These are phyloP conservation scores for Dryas octopetala DNA, from an alignment of 306 rosid genomes.

Conservation along the genomic window DNA sequence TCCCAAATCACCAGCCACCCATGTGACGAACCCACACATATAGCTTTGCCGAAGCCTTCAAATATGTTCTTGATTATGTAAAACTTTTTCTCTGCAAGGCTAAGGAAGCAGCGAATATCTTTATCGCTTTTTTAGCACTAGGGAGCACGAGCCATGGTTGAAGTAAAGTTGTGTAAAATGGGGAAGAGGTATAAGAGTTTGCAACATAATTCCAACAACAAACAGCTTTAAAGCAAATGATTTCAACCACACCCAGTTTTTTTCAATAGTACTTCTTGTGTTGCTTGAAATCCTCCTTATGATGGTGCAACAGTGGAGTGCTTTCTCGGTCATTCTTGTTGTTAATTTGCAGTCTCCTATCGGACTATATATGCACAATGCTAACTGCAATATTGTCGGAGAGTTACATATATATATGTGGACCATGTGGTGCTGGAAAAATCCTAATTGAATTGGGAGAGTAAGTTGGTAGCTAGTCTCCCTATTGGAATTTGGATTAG, in stretches of 20 bases:
- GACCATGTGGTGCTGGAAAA: too few relatives aligned
- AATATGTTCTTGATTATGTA: background rate
- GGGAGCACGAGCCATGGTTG: slow-evolving; percentile 21
- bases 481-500: too few relatives aligned
- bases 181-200: background rate
- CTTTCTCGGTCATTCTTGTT: too few relatives aligned
- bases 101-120: too few relatives aligned
- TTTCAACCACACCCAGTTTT: background rate
- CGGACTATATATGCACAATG: too few relatives aligned
- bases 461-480: too few relatives aligned
- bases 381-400: too few relatives aligned
- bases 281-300: too few relatives aligned
- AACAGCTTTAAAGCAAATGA: background rate
- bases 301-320: too few relatives aligned
- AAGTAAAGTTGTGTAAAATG: background rate
- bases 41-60: background rate
- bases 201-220: background rate
- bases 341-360: too few relatives aligned
- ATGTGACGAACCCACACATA: slow-evolving; percentile 8
- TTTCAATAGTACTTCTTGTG: background rate
- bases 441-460: too few relatives aligned
- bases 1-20: background rate
- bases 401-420: too few relatives aligned
- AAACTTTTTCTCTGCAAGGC: background rate
- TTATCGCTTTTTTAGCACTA: background rate